phyloP scores from a whole-genome alignment of 805 yeast genomes.

The Debaryomyces castellii region DNA sequence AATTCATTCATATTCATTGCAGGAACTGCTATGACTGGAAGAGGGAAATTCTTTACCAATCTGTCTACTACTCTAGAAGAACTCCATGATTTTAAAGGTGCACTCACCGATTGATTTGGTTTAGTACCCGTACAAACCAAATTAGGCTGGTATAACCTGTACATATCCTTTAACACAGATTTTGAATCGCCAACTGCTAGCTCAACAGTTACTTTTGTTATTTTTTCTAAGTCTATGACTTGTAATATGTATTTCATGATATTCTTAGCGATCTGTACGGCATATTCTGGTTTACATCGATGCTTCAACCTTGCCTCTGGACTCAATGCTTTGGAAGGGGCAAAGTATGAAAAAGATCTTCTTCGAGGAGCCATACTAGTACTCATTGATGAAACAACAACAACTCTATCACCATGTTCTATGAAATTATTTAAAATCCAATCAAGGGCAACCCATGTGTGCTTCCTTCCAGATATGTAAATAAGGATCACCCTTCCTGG shows the following conservation, averaged over 20 bases:
- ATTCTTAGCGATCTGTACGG: conserved; percentile 45
- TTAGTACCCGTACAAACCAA: conserved; percentile 57
- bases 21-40: conserved; percentile 69
- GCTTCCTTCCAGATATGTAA: conserved; percentile 67
- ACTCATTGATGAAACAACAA: conserved; percentile 56
- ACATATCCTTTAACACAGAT: conserved; percentile 57
- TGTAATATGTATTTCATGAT: conserved; percentile 53
- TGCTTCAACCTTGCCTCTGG: conserved; percentile 33
- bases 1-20: conserved; percentile 56
- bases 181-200: conserved; percentile 58
- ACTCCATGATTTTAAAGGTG: conserved; percentile 59
- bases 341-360: conserved; percentile 8
- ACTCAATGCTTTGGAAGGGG: conserved; percentile 21
- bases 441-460: conserved; percentile 83
- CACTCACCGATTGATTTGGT: conserved; percentile 39
- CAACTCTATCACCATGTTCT: conserved; percentile 65
- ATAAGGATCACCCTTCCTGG: conserved; percentile 59
- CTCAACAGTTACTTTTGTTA: conserved; percentile 58
- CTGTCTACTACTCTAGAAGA: conserved; percentile 65
- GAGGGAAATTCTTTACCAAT: conserved; percentile 59
- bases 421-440: conserved; percentile 58
- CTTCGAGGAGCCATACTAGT: conserved; percentile 9
- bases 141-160: conserved; percentile 60
- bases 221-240: conserved; percentile 43
- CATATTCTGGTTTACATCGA: conserved; percentile 47